Base-by-base conservation (phyloP, 352 stramenopile species). In the Phytophthora cryptogea region DNA sequence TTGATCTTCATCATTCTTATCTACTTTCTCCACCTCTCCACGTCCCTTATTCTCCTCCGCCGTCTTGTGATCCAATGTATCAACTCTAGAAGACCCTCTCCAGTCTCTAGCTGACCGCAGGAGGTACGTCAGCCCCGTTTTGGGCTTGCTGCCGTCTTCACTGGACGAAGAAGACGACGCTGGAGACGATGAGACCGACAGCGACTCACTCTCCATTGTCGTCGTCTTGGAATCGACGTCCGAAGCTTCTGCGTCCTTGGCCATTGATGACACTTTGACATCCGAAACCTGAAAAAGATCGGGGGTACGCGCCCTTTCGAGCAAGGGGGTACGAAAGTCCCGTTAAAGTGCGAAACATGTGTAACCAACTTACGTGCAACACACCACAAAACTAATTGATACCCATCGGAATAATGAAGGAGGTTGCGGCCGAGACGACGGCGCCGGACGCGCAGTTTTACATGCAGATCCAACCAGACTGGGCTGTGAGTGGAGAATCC, bases 381-480 rank as follows among this genome's bases (percentile, higher is more conserved):
- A 45, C 39, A 41, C 17, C 20, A 42, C 27, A 49, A 23, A n/a
- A 23, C 14, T 28, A 27, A n/a, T 42, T 46, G 23, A 13, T 44
- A 42, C 1, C 33, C 54, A 54, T 56, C 7, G 14, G 20, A 23
- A 53, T n/a, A 37, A 63, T 58, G 63, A 66, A 54, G 39, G 48
- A 63, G 27, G 16, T 47, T 32, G 30, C 3, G 26, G 39, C 31
- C 10, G 33, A 52, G 40, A 55, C 50, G 42, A 41, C 44, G 37
- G 50, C 41, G n/a, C 27, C 40, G 28, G 48, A 59, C 45, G 36
- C 44, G 46, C 53, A 72, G 35, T 45, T 62, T 27, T 88, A 86
- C 72, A 72, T 89, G 72, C 76, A 90, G 64, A 65, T 92, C 49
- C 70, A 90, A 68, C 66, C 74, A 9, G 80, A 92, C 59, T 92